A percentile compares a stretch with the other conserved stretches of the same genome.
Conservation (phyloP, 106 monocot genomes). For the Dendrobium chrysotoxum region DNA sequence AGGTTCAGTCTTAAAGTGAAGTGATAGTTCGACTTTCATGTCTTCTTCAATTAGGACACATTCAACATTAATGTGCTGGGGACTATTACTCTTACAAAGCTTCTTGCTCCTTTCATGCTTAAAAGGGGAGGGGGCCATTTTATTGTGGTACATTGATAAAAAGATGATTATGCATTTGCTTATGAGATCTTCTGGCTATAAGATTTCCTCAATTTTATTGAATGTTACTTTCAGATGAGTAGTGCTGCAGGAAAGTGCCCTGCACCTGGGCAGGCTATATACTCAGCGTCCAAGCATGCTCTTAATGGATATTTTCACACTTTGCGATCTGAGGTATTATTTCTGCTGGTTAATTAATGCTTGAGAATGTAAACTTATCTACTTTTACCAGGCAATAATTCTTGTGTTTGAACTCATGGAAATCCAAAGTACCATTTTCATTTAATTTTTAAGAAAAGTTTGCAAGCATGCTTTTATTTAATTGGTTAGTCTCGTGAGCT, state of each 20-base stretch:
- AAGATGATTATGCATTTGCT: neutral
- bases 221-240: slow-evolving; percentile 43
- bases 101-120: slow-evolving; percentile 86
- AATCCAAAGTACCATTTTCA: neutral
- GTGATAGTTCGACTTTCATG: neutral
- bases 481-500: too few relatives aligned
- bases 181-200: neutral
- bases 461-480: neutral
- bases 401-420: neutral
- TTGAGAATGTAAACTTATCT: neutral
- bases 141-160: slow-evolving; percentile 60
- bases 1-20: neutral
- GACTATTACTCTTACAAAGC: slow-evolving; percentile 71
- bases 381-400: neutral
- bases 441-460: neutral
- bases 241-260: slow-evolving; percentile 97
- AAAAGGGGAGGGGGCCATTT: slow-evolving; percentile 84
- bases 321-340: slow-evolving; percentile 84
- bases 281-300: slow-evolving; percentile 94
- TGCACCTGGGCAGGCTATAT: slow-evolving; percentile 87
- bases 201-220: slow-evolving; percentile 7
- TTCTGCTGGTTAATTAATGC: slow-evolving; percentile 4
- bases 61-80: slow-evolving; percentile 84
- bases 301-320: slow-evolving; percentile 92
- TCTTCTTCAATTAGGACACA: slow-evolving; percentile 39